Base-by-base conservation (phyloP, 2,329 filamentous ascomycete genomes). In the Colletotrichum gigasporum region DNA sequence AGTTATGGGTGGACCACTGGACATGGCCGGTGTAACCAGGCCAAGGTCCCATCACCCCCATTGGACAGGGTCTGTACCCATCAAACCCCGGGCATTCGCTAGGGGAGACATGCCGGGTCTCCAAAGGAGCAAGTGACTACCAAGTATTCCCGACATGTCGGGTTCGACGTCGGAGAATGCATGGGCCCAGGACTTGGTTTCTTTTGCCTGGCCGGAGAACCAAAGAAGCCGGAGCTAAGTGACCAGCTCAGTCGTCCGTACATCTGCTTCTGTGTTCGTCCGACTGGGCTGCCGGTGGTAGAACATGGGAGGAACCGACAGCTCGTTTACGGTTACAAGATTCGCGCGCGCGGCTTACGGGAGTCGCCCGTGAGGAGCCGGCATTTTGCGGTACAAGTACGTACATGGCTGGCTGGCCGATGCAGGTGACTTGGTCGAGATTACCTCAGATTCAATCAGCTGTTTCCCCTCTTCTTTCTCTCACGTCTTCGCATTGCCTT, bases 401-500 rank as follows among this genome's bases (percentile, higher is more conserved):
- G 32, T 45, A 26, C 51, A 22, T 54, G 48, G 35, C 48, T 32
- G 32, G 26, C 30, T 28, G 26, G 18, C 37, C 45, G 34, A 30
- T 22, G 16, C n/a, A 44, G 35, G 56, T 45, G 56, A 54, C 9
- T 26, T 54, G 50, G 39, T 41, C 32, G 28, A 61, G 56, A 50
- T 50, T 39, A 64, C 48, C 28, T 39, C 39, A 60, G 61, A 54
- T 26, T 54, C 41, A 18, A 32, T 39, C 42, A 64, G 34, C 41
- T 30, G 45, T 32, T 32, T 28, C 47, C 47, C 39, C 39, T 41
- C 54, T 34, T 39, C 22, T 24, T n/a, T 41, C 32, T 30, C 32
- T 41, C 28, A 55, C 14, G n/a, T 16, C 44, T 44, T 22, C 26
- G 22, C 34, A 28, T 34, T 44, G 22, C 16, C 16, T 28, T 34